Percentiles rank a stretch among this genome's conserved stretches.
phyloP scores from a whole-genome alignment of 2,329 filamentous ascomycete genomes.

The Aspergillus chevalieri region DNA sequence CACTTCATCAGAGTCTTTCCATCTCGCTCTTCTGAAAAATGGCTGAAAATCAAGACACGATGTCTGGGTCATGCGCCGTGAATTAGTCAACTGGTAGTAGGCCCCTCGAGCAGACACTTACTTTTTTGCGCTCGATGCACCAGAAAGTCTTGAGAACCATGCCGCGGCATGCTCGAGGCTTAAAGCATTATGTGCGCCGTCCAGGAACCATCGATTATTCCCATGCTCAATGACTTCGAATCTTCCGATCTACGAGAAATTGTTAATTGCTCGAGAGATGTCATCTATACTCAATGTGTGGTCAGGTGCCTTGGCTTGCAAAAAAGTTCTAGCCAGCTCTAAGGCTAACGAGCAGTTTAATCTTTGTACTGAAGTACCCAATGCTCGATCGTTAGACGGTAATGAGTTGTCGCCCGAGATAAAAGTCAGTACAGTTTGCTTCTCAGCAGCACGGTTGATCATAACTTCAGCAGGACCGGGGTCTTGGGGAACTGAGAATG shows the following conservation, averaged over 20 bases:
- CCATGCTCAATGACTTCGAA: slow-evolving; percentile 26
- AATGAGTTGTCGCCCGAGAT: slow-evolving; percentile 22
- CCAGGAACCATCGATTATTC: slow-evolving; percentile 32
- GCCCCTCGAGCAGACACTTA: slow-evolving; percentile 1
- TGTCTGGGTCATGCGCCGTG: slow-evolving; percentile 1
- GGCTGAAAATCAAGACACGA: slow-evolving; percentile 28
- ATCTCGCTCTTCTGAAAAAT: slow-evolving; percentile 25
- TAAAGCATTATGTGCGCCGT: slow-evolving; percentile 40
- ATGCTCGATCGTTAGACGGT: slow-evolving; percentile 9
- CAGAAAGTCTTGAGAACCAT: slow-evolving; percentile 30
- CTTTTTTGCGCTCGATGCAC: slow-evolving; percentile 1
- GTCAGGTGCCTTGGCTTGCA: slow-evolving; percentile 15
- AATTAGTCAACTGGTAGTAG: background rate
- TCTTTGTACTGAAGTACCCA: slow-evolving; percentile 24
- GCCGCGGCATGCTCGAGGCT: slow-evolving; percentile 32
- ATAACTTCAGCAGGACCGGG: slow-evolving; percentile 44
- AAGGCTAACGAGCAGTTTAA: slow-evolving; percentile 29
- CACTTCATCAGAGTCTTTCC: slow-evolving; percentile 15
- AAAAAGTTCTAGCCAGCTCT: slow-evolving; percentile 16
- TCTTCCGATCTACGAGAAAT: slow-evolving; percentile 28
- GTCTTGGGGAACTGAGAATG: slow-evolving; percentile 54
- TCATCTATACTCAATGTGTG: slow-evolving; percentile 14
- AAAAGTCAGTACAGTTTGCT: slow-evolving; percentile 43
- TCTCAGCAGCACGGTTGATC: slow-evolving; percentile 48
- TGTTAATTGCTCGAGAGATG: slow-evolving; percentile 17